Percentiles rank a stretch among this genome's conserved stretches.
Evolutionary conservation across 768 basidiomycete species (phyloP).

Genomic region (Punctularia strigosozonata): DNA sequence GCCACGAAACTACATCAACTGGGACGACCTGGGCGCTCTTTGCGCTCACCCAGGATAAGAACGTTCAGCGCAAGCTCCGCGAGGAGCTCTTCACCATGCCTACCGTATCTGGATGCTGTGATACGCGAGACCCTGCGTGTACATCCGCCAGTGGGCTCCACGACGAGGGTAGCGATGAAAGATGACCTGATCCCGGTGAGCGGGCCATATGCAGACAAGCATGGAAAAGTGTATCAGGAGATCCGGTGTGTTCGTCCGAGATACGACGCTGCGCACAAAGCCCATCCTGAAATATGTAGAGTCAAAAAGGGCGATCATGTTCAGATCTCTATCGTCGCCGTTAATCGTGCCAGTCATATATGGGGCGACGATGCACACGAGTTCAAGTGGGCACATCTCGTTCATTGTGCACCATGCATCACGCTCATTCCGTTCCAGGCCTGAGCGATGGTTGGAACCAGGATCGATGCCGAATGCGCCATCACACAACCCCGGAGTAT

Average conservation of each 20-base stretch:
- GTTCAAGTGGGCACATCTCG: slow-evolving; percentile 13
- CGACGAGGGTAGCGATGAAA: slow-evolving; percentile 30
- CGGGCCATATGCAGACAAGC: slow-evolving; percentile 29
- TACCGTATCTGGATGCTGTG: slow-evolving; percentile 62
- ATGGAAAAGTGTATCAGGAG: slow-evolving; percentile 27
- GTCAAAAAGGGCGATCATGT: slow-evolving; percentile 14
- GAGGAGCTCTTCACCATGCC: slow-evolving; percentile 19
- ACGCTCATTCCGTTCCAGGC: slow-evolving; percentile 7
- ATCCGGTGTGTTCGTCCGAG: slow-evolving; percentile 24
- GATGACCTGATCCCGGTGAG: slow-evolving; percentile 43
- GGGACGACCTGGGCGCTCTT: slow-evolving; percentile 21
- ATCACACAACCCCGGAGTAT: slow-evolving; percentile 11
- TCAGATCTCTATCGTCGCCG: slow-evolving; percentile 10
- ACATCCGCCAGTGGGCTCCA: slow-evolving; percentile 36
- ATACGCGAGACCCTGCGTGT: slow-evolving; percentile 49
- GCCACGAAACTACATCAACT: slow-evolving; percentile 16
- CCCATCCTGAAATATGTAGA: slow-evolving; percentile 1
- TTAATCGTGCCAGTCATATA: slow-evolving; percentile 13
- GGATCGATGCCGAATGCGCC: slow-evolving; percentile 5
- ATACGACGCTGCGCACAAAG: not conserved
- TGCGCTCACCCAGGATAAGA: slow-evolving; percentile 19
- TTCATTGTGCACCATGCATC: not conserved
- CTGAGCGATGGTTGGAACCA: slow-evolving; percentile 17
- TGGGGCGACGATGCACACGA: slow-evolving; percentile 18
- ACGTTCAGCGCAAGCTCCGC: slow-evolving; percentile 23